A percentile compares a stretch with the other conserved stretches of the same genome.
Conservation (phyloP, 305 asterid species). For the Fraxinus dipetala region DNA sequence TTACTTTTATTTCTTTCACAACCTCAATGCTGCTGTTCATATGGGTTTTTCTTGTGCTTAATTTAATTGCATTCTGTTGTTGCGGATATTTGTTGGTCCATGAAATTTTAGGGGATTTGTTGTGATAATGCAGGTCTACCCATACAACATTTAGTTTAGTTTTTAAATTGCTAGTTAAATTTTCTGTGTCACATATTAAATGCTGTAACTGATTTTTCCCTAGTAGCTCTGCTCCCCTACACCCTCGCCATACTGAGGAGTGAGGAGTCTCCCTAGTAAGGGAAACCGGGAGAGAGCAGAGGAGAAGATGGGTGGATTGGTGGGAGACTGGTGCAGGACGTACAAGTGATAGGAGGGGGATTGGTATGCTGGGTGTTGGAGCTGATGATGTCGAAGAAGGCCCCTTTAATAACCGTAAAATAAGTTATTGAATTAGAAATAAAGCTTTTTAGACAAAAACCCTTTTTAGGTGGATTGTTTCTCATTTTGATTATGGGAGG, state of each 20-base stretch:
- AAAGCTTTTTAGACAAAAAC: not conserved
- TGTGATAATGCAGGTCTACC: not conserved
- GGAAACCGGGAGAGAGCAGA: not conserved
- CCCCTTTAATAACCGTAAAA: not conserved
- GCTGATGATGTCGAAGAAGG: not conserved
- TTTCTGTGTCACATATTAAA: not conserved
- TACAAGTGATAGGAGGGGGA: not conserved
- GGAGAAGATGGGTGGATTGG: not conserved
- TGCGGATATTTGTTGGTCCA: not conserved
- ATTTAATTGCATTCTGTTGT: not conserved
- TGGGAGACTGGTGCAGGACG: not conserved
- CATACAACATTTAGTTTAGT: not conserved
- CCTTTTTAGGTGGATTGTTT: not conserved
- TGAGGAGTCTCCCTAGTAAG: not conserved
- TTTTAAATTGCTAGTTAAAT: not conserved
- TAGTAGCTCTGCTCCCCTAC: not conserved
- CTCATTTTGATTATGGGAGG: not conserved
- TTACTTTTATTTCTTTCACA: not conserved
- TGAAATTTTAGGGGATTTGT: not conserved
- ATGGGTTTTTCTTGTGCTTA: not conserved
- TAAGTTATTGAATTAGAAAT: not conserved
- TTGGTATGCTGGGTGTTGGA: not conserved
- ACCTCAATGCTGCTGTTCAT: not conserved
- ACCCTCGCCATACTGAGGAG: not conserved
- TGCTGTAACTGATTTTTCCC: not conserved